phyloP scores from a whole-genome alignment of 148 eudicot genomes.

The Camellia sinensis region DNA sequence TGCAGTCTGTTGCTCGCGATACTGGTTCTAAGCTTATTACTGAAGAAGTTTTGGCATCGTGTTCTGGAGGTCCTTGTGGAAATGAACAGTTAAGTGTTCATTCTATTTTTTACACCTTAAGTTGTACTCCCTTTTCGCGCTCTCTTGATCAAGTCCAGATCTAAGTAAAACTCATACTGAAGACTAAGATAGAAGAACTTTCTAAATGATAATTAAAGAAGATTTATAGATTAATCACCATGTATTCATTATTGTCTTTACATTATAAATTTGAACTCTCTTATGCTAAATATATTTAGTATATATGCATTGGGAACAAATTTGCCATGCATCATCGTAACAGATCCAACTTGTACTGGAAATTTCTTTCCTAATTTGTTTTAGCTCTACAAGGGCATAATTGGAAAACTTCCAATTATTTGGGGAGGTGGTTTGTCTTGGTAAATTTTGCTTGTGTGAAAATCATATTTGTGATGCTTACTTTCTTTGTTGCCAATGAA shows the following conservation, averaged over 20 bases:
- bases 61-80: constrained; percentile 89
- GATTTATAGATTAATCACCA: background rate
- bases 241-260: background rate
- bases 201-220: background rate
- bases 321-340: background rate
- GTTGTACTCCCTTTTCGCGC: background rate
- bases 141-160: background rate
- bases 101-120: constrained; percentile 1
- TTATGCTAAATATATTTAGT: background rate
- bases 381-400: background rate
- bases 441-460: too few species aligned
- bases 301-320: background rate
- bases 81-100: constrained; percentile 75
- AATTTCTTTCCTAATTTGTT: background rate
- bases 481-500: too few species aligned
- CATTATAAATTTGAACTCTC: background rate
- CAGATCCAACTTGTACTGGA: background rate
- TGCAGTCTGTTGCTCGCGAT: constrained; percentile 72
- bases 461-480: too few species aligned
- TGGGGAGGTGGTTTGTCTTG: too few species aligned
- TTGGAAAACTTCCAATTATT: too few species aligned
- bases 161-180: background rate
- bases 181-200: background rate
- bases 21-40: constrained; percentile 62
- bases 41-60: constrained; percentile 80